A percentile compares a stretch with the other conserved stretches of the same genome.
Evolutionary conservation across 1,284 basidiomycete species (phyloP).

Genomic region (Trichosporon sp.): DNA sequence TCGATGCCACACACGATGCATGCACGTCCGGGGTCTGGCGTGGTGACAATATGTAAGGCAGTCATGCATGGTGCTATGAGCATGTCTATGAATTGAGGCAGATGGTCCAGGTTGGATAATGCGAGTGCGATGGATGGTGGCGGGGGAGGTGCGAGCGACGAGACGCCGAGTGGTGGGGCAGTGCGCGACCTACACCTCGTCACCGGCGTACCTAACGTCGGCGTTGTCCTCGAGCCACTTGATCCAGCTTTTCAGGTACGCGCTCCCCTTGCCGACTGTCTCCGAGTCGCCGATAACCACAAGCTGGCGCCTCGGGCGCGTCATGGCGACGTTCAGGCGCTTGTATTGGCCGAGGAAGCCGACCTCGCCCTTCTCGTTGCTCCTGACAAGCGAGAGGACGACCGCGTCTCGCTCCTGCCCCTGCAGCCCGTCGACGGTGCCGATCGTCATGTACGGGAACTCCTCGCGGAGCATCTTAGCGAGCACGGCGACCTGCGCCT

Average conservation of each 20-base stretch:
- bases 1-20: no score
- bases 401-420: slow-evolving; percentile 74
- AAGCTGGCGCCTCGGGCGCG: slow-evolving; percentile 80
- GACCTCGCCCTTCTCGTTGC: slow-evolving; percentile 76
- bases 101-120: neutral
- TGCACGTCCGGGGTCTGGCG: no score
- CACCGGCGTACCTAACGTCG: slow-evolving; percentile 76
- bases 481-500: slow-evolving; percentile 81
- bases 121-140: neutral
- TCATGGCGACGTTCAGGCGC: slow-evolving; percentile 92
- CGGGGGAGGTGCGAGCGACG: neutral
- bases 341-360: slow-evolving; percentile 88
- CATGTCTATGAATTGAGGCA: no score
- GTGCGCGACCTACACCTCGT: slow-evolving; percentile 29
- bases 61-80: no score
- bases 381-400: slow-evolving; percentile 80
- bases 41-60: no score
- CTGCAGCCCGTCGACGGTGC: slow-evolving; percentile 89
- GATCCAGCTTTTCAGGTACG: slow-evolving; percentile 83
- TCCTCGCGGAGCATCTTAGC: slow-evolving; percentile 67
- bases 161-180: neutral
- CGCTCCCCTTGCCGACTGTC: slow-evolving; percentile 74
- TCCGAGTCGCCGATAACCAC: slow-evolving; percentile 86
- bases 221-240: slow-evolving; percentile 82
- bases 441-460: slow-evolving; percentile 73